Percentiles rank a stretch among this genome's conserved stretches.
These are phyloP conservation scores for Fraxinus angustifolia DNA, from an alignment of 305 asterid species.

Conservation along the genomic window DNA sequence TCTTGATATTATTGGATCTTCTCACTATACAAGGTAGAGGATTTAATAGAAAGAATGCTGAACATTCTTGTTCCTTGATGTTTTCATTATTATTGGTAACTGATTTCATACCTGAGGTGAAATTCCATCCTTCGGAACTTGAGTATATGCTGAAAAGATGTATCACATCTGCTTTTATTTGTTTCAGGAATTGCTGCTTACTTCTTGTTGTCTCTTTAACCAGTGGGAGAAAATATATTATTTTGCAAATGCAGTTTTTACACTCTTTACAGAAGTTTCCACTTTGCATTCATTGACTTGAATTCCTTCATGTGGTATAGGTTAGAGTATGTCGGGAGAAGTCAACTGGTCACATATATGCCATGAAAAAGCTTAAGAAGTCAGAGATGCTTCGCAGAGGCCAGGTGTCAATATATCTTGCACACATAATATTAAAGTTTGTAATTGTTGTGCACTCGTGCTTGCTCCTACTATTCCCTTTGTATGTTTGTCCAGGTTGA, in stretches of 20 bases:
- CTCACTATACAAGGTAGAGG: background rate
- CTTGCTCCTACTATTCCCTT: constrained; percentile 18
- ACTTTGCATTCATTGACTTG: background rate
- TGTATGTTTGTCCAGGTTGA: constrained; percentile 54
- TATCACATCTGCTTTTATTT: background rate
- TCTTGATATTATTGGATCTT: background rate
- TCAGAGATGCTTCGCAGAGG: constrained; percentile 98
- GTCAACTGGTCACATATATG: constrained; percentile 76
- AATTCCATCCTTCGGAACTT: background rate
- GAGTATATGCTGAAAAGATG: background rate
- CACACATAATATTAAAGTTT: constrained; percentile 7
- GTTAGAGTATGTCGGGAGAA: constrained; percentile 87
- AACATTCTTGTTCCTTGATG: background rate
- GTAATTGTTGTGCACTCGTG: constrained; percentile 16
- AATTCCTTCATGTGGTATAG: constrained; percentile 31
- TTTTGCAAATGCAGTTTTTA: background rate
- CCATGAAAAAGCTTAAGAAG: constrained; percentile 94
- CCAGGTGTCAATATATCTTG: constrained; percentile 49
- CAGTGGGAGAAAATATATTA: background rate
- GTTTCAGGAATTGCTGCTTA: background rate
- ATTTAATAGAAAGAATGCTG: background rate
- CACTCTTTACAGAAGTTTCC: background rate
- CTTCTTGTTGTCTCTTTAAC: background rate
- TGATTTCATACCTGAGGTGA: background rate
- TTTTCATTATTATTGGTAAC: background rate